These are phyloP conservation scores for Corchorus olitorius DNA, from an alignment of 345 rosid species.

Conservation along the genomic window DNA sequence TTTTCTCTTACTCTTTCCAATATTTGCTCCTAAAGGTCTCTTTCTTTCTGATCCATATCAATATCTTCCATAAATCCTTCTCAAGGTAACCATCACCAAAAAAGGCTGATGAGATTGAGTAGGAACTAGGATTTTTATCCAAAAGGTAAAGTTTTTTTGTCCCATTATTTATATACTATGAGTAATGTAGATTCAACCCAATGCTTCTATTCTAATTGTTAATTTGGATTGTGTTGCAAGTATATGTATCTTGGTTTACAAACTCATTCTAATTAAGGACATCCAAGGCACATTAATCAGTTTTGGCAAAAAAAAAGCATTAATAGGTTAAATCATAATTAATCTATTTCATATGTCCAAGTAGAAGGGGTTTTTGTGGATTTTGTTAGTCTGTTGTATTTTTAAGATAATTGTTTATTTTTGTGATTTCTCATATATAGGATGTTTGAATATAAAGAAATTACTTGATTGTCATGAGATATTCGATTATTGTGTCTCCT, in stretches of 20 bases:
- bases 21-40: background rate
- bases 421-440: too few relatives aligned
- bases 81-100: background rate
- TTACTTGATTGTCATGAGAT: too few relatives aligned
- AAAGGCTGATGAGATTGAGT: background rate
- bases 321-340: too few relatives aligned
- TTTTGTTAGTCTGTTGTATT: too few relatives aligned
- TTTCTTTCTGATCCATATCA: background rate
- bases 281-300: too few relatives aligned
- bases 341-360: too few relatives aligned
- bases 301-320: too few relatives aligned
- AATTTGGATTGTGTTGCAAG: background rate
- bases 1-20: too few relatives aligned
- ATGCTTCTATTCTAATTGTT: background rate
- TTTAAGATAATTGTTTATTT: too few relatives aligned
- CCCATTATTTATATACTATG: background rate
- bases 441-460: too few relatives aligned
- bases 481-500: too few relatives aligned
- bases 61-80: background rate
- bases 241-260: background rate
- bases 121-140: background rate
- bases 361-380: too few relatives aligned
- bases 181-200: background rate
- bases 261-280: background rate
- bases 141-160: background rate